Evolutionary conservation across 2,329 filamentous ascomycete genomes (phyloP).

Genomic region (Phialocephala subalpina): DNA sequence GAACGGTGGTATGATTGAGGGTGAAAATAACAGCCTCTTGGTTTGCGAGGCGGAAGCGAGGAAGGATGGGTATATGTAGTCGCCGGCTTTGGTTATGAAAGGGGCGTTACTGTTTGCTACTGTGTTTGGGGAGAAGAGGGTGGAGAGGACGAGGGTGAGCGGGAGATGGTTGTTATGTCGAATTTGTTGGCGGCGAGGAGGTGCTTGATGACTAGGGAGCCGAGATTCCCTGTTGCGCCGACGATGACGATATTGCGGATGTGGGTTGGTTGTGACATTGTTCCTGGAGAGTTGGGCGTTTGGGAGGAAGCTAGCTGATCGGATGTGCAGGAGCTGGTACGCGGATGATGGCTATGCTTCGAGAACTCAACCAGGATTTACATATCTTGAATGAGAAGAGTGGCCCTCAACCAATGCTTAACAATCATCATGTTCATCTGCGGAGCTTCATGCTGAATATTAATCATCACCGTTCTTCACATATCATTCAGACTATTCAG

Average conservation of each 20-base stretch:
- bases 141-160: neutral
- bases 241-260: constrained; percentile 11
- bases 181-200: neutral
- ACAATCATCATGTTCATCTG: neutral
- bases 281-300: neutral
- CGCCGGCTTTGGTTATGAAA: neutral
- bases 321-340: too few relatives aligned
- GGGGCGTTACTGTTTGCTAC: neutral
- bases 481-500: too few relatives aligned
- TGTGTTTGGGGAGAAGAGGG: neutral
- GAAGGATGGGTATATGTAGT: neutral
- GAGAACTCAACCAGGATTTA: neutral
- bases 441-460: neutral
- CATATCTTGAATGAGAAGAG: neutral
- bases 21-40: constrained; percentile 8
- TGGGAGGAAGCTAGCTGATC: too few relatives aligned
- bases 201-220: neutral
- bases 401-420: neutral
- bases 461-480: too few relatives aligned
- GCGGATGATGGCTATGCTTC: neutral
- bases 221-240: constrained; percentile 4
- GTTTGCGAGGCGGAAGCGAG: neutral
- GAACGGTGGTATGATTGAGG: neutral
- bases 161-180: neutral
- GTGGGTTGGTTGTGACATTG: neutral